Evolutionary conservation across 495 filamentous ascomycete genomes (phyloP).

Genomic region (Xylaria palmicola): DNA sequence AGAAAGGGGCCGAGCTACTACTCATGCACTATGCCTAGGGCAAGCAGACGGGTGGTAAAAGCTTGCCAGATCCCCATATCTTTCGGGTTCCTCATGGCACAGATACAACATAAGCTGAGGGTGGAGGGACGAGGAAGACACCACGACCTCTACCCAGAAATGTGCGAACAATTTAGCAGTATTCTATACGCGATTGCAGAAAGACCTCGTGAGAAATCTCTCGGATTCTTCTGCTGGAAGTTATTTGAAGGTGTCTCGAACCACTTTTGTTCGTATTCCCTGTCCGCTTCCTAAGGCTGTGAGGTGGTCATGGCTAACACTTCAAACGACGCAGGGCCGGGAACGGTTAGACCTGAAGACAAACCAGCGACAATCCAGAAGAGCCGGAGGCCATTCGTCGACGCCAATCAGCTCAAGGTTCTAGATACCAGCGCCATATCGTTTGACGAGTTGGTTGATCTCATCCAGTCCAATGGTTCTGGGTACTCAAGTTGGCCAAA

Average conservation of each 20-base stretch:
- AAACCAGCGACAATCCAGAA: background rate
- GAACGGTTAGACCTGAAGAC: background rate
- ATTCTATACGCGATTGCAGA: background rate
- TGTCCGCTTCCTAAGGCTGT: background rate
- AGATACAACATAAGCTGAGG: background rate
- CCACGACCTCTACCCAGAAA: background rate
- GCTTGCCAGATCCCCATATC: background rate
- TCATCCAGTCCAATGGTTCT: background rate
- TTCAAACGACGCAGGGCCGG: background rate
- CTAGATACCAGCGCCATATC: background rate
- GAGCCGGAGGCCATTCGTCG: background rate
- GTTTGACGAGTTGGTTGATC: background rate
- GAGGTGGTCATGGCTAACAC: background rate
- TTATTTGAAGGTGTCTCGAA: constrained; percentile 1
- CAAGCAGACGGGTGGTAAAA: background rate
- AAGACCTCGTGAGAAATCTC: background rate
- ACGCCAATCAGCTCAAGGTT: background rate
- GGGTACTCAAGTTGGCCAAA: background rate
- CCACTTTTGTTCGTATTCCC: background rate
- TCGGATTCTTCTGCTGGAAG: background rate
- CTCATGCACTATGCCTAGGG: background rate
- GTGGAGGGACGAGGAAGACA: background rate
- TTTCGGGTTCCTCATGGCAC: background rate
- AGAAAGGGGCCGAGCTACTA: too few species aligned
- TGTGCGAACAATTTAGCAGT: background rate